Evolutionary conservation across 2,329 filamentous ascomycete genomes (phyloP), one percentile per base, ranked within the genome.

Genomic region (Scorias spongiosa): DNA sequence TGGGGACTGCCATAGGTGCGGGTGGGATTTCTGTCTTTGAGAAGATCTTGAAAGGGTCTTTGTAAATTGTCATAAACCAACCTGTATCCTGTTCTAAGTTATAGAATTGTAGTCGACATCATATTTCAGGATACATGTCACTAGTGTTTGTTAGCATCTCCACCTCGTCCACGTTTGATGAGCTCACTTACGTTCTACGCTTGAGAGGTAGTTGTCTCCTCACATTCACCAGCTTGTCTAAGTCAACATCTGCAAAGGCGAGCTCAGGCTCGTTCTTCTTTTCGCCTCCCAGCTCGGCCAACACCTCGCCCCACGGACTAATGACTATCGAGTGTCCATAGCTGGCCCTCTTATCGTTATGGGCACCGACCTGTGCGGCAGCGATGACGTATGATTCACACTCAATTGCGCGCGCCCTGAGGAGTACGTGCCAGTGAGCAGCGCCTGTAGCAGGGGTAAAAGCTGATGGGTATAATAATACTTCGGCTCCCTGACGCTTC

Each of bases 301-400:
- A 58, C 1, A 95, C 73, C 45, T 75, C 72, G 0, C 89, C 89
- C 86, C 87, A 94, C 0, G 89, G 88, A 59, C 84, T 81, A 20
- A 95, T 72, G 40, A 93, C 81, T 67, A 93, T 77, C 53, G 82
- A 84, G 59, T 85, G 81, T 0, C 89, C 89, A 64, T 91, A 94
- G 62, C 84, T 93, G 26, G 75, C 72, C 46, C 89, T 70, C 63
- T 79, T 85, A 48, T 78, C 75, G 53, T 86, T 87, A 58, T 81
- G 86, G 32, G 67, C 61, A 1, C 87, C 88, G 17, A 76, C 58
- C 63, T 95, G 88, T 34, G 87, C 89, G 1, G 88, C 80, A 9
- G 88, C 89, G 48, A 95, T 67, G 2, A 95, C 80, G 68, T 84
- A 96, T 44, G 78, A 78, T 64, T 95, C 84, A 14, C 81, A 86